Percentiles rank a stretch among this genome's conserved stretches.
These are phyloP conservation scores for Pythium chondricola DNA, from an alignment of 352 stramenopile genomes.

Conservation along the genomic window DNA sequence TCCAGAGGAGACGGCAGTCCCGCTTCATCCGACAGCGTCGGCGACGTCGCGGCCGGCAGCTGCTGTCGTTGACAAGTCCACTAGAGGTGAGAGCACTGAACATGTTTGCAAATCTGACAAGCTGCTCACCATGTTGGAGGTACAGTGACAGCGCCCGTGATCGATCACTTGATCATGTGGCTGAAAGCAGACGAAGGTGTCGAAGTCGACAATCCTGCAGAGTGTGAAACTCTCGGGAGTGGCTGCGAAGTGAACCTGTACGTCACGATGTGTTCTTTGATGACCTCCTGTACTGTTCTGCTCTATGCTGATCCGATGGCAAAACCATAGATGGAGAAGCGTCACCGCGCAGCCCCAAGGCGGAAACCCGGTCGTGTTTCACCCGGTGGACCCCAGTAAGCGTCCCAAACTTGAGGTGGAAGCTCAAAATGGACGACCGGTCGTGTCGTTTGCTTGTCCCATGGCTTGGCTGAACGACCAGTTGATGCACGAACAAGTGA, in stretches of 20 bases:
- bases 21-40: too few relatives aligned
- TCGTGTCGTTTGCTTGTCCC: conserved; percentile 46
- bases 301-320: too few relatives aligned
- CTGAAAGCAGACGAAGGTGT: conserved; percentile 46
- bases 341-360: neutral
- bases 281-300: too few relatives aligned
- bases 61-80: too few relatives aligned
- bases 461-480: conserved; percentile 23
- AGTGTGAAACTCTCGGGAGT: conserved; percentile 28
- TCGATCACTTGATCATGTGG: conserved; percentile 40
- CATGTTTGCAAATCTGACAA: too few relatives aligned
- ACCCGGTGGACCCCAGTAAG: conserved; percentile 6
- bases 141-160: too few relatives aligned
- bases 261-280: too few relatives aligned
- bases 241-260: conserved; percentile 43
- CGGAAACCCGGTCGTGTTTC: conserved; percentile 8
- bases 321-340: conserved; percentile 19
- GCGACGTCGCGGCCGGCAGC: too few relatives aligned
- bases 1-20: too few relatives aligned
- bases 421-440: conserved; percentile 23
- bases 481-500: conserved; percentile 49
- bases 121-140: too few relatives aligned
- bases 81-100: too few relatives aligned
- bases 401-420: conserved; percentile 26
- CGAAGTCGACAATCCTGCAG: conserved; percentile 28